Evolutionary conservation across 768 basidiomycete genomes (phyloP), one percentile per base, ranked within the genome.

Genomic region (Russula brevipes): DNA sequence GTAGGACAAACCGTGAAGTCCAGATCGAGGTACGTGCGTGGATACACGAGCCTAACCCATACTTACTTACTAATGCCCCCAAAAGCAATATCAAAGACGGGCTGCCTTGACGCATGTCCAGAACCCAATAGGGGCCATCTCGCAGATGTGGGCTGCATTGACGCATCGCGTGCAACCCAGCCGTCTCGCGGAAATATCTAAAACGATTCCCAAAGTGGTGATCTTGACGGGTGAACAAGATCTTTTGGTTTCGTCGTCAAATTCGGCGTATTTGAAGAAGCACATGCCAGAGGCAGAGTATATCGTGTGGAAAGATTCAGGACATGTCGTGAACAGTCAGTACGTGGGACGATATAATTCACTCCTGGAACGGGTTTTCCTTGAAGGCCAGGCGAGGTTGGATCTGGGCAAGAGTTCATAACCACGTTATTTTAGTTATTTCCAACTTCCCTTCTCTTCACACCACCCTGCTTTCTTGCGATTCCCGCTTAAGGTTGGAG

Each of bases 151-250:
- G 14, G 88, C 91, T 1, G 85, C 69, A 0, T 65, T 88, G 1
- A 87, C 85, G 0, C 89, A 92, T 70, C 69, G 79, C 57, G 84
- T 90, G 49, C 66, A 69, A 4, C 68, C 74, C 0, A 69, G 69
- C 2, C 71, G 72, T 2, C 70, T 78, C 12, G 64, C 58, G 2
- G 53, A 62, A 36, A 76, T 79, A 50, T 82, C 84, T 0, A 70
- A 72, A 0, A 74, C 76, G 4, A 81, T 91, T 24, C 85, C 88
- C 11, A 89, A 89, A 70, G 79, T 90, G 8, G 68, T 79, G 36
- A 85, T 83, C 57, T 69, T 90, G n/a, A 87, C 86, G 0, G 90
- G 88, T 2, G 84, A 87, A 62, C 72, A 82, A 1, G 90, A 91
- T 69, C 65, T 80, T 53, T 72, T 92, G 3, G 79, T 92, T 9